Evolutionary conservation across 768 basidiomycete species (phyloP).

Genomic region (Leccinum arenicola): DNA sequence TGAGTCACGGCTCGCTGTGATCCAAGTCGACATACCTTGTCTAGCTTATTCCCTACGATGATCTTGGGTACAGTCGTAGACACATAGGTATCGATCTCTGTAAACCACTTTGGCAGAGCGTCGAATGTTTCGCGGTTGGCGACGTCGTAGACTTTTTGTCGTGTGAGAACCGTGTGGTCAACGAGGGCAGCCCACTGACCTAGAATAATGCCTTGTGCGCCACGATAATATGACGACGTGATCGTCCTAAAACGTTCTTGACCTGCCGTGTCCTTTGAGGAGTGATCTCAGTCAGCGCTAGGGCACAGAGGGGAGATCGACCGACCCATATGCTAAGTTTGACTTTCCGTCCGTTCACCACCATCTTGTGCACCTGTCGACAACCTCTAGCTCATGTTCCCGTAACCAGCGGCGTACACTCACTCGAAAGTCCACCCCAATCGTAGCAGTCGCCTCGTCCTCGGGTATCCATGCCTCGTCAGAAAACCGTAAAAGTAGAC

Average conservation of each 20-base stretch:
- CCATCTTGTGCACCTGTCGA: constrained; percentile 82
- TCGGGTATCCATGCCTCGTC: constrained; percentile 94
- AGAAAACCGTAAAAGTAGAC: constrained; percentile 89
- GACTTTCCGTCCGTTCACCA: constrained; percentile 75
- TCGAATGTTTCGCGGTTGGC: constrained; percentile 91
- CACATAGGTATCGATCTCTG: constrained; percentile 92
- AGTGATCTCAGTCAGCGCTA: background rate
- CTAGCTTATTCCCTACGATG: constrained; percentile 91
- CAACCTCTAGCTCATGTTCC: background rate
- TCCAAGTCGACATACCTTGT: constrained; percentile 60
- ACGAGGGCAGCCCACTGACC: constrained; percentile 35
- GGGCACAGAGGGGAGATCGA: background rate
- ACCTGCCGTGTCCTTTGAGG: constrained; percentile 81
- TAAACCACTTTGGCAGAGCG: constrained; percentile 89
- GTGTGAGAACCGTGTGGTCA: background rate
- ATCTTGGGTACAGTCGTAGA: constrained; percentile 86
- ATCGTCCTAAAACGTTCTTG: constrained; percentile 97
- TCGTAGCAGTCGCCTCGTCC: constrained; percentile 84
- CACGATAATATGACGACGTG: constrained; percentile 92
- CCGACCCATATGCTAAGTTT: constrained; percentile 97
- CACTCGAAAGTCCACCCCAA: constrained; percentile 83
- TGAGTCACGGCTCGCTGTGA: background rate
- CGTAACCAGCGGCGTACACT: constrained; percentile 27
- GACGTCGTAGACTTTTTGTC: constrained; percentile 83
- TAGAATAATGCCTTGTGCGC: constrained; percentile 79